Evolutionary conservation across 306 rosid species (phyloP).

Genomic region (Quercus variabilis): DNA sequence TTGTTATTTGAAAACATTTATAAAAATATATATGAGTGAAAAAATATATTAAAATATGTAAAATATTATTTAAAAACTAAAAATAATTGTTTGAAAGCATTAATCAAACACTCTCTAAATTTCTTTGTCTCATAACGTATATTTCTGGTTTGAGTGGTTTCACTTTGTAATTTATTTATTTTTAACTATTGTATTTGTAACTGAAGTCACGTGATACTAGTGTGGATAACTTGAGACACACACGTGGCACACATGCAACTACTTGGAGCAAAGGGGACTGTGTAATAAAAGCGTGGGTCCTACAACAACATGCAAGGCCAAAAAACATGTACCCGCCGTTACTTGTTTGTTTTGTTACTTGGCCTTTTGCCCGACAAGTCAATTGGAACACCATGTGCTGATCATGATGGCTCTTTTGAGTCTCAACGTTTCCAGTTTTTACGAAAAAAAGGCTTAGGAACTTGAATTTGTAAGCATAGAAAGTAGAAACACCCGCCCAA

Average conservation of each 20-base stretch:
- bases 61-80: no score
- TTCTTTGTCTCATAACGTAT: background rate
- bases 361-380: background rate
- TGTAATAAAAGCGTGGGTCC: background rate
- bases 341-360: background rate
- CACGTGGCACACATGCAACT: constrained; percentile 48
- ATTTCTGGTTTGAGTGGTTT: background rate
- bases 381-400: constrained; percentile 1
- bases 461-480: no score
- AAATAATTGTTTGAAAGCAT: no score
- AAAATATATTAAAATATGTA: no score
- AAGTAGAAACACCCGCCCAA: background rate
- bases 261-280: background rate
- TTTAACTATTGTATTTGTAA: background rate
- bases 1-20: no score
- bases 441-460: background rate
- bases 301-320: background rate
- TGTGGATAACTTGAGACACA: background rate
- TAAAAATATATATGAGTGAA: no score
- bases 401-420: background rate
- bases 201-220: constrained; percentile 25
- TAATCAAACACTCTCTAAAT: background rate
- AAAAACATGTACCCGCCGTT: background rate
- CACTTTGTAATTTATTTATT: background rate
- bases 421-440: background rate